Percentiles rank a stretch among this genome's conserved stretches.
Evolutionary conservation across 2,329 filamentous ascomycete genomes (phyloP).

Genomic region (Setomelanomma holmii): DNA sequence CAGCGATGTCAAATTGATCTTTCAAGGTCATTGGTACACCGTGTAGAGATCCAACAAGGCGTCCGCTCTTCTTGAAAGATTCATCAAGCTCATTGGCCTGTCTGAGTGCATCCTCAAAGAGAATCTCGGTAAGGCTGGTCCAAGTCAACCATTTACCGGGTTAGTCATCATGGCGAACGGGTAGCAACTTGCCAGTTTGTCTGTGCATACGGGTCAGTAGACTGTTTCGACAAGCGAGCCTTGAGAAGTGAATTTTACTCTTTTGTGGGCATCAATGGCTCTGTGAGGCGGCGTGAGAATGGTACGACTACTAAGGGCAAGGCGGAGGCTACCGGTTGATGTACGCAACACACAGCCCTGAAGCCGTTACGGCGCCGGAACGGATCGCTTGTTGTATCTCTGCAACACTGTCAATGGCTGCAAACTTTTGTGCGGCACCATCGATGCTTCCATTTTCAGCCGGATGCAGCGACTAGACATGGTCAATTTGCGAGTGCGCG

Average conservation of each 20-base stretch:
- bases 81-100: constrained; percentile 52
- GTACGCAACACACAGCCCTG: constrained; percentile 36
- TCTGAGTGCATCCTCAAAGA: constrained; percentile 54
- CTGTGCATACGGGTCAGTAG: constrained; percentile 45
- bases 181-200: constrained; percentile 50
- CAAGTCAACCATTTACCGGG: constrained; percentile 55
- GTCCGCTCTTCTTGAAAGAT: constrained; percentile 44
- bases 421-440: constrained; percentile 5
- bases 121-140: constrained; percentile 55
- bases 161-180: constrained; percentile 56
- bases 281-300: constrained; percentile 47
- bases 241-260: constrained; percentile 22
- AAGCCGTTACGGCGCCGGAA: constrained; percentile 37
- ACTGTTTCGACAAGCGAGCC: background rate
- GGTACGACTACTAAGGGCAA: constrained; percentile 22
- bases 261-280: constrained; percentile 38
- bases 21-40: constrained; percentile 58
- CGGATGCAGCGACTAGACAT: constrained; percentile 18
- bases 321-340: constrained; percentile 37
- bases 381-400: constrained; percentile 30
- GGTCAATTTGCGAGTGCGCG: constrained; percentile 12
- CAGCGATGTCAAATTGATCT: constrained; percentile 58
- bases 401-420: constrained; percentile 25
- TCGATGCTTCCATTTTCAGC: constrained; percentile 12
- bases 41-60: constrained; percentile 55